Evolutionary conservation across 768 basidiomycete genomes (phyloP).

Genomic region (Suillus subalutaceus): DNA sequence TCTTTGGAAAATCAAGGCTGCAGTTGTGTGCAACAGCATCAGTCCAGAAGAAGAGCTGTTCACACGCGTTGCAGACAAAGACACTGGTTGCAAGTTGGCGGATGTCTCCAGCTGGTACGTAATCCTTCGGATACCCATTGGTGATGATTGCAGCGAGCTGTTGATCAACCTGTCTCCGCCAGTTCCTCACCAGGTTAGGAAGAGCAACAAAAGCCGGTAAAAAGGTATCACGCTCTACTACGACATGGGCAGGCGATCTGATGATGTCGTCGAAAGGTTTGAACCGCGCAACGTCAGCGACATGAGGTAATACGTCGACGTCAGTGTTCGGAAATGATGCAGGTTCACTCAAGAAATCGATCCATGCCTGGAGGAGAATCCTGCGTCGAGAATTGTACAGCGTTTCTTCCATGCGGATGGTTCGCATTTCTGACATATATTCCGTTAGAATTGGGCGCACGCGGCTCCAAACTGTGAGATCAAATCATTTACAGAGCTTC

Average conservation of each 20-base stretch:
- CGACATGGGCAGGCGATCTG: conserved; percentile 18
- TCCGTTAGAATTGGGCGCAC: conserved; percentile 25
- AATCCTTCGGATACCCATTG: conserved; percentile 19
- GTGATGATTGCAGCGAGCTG: conserved; percentile 32
- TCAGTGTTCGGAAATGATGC: conserved; percentile 17
- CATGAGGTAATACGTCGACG: conserved; percentile 29
- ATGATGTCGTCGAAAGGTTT: conserved; percentile 28
- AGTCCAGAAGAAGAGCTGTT: conserved; percentile 9
- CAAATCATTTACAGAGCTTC: conserved; percentile 12
- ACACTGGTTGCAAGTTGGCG: conserved; percentile 32
- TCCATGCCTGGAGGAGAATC: conserved; percentile 30
- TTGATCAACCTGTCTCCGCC: conserved; percentile 30
- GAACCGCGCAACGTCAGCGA: conserved; percentile 27
- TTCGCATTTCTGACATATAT: conserved; percentile 34
- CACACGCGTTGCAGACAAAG: conserved; percentile 24
- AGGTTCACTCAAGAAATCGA: conserved; percentile 20
- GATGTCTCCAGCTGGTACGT: conserved; percentile 19
- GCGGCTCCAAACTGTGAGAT: conserved; percentile 18
- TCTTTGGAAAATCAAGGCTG: neutral
- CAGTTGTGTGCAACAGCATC: conserved; percentile 10
- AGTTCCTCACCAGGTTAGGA: conserved; percentile 17
- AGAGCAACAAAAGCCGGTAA: conserved; percentile 19
- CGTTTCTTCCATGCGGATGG: conserved; percentile 32
- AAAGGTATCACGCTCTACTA: conserved; percentile 20
- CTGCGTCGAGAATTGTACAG: conserved; percentile 30